phyloP scores from a whole-genome alignment of 495 filamentous ascomycete genomes.

The Aspergillus steynii region DNA sequence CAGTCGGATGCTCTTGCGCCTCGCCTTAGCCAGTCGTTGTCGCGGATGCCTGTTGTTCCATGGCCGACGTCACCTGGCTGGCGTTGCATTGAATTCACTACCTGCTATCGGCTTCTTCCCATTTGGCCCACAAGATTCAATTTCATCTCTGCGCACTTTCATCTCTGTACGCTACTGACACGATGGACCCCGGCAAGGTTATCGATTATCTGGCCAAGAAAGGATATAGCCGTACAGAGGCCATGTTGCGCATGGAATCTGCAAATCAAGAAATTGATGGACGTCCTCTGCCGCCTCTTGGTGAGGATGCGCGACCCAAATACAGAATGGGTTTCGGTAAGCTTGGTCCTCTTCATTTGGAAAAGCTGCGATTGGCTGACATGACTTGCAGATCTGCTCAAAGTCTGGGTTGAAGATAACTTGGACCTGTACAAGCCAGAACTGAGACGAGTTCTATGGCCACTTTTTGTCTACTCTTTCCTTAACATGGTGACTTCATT shows the following conservation, averaged over 20 bases:
- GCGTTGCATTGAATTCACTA: too few relatives aligned
- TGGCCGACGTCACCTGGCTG: too few relatives aligned
- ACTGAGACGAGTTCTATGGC: constrained; percentile 82
- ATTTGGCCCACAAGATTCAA: too few relatives aligned
- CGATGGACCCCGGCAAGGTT: constrained; percentile 54
- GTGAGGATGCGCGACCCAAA: constrained; percentile 71
- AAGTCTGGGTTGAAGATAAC: constrained; percentile 81
- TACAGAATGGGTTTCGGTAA: constrained; percentile 71
- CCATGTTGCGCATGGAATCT: constrained; percentile 91
- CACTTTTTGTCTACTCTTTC: constrained; percentile 90
- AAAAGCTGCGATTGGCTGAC: background rate
- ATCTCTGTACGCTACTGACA: background rate
- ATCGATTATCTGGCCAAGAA: constrained; percentile 97
- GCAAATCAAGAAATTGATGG: constrained; percentile 75
- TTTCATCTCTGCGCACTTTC: too few relatives aligned
- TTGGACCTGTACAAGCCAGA: constrained; percentile 98
- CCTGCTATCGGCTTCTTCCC: too few relatives aligned
- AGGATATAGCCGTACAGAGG: constrained; percentile 89
- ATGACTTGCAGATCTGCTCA: constrained; percentile 55
- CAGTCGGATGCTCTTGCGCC: too few relatives aligned
- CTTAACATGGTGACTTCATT: constrained; percentile 76
- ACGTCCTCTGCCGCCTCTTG: constrained; percentile 60
- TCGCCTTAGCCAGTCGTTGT: too few relatives aligned
- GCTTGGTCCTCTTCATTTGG: constrained; percentile 8
- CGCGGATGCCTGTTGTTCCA: too few relatives aligned